These are phyloP conservation scores for Irpex sp. DNA, from an alignment of 1,284 basidiomycete species.

Conservation along the genomic window DNA sequence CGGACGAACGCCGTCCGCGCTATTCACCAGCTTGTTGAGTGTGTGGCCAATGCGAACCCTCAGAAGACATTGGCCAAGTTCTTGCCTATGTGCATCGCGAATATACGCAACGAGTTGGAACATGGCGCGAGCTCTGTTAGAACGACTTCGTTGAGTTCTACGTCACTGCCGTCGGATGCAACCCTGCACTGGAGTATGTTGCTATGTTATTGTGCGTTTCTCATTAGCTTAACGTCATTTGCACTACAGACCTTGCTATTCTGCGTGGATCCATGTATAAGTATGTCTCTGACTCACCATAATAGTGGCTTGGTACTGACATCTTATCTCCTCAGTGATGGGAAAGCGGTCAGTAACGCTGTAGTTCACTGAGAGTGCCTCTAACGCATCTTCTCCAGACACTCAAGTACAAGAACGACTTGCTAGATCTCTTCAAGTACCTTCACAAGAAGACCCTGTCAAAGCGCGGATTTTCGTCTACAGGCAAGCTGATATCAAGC, in stretches of 20 bases:
- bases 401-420: conserved; percentile 58
- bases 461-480: conserved; percentile 84
- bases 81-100: conserved; percentile 69
- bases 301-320: conserved; percentile 4
- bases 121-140: conserved; percentile 83
- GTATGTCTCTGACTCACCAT: conserved; percentile 36
- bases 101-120: conserved; percentile 77
- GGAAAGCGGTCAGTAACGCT: conserved; percentile 47
- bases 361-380: background rate
- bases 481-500: conserved; percentile 76
- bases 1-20: conserved; percentile 85
- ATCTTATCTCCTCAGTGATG: conserved; percentile 44
- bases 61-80: conserved; percentile 75
- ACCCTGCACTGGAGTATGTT: conserved; percentile 84
- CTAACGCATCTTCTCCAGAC: conserved; percentile 13
- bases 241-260: conserved; percentile 56
- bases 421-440: conserved; percentile 64
- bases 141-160: conserved; percentile 74
- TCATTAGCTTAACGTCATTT: conserved; percentile 5
- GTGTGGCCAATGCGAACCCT: conserved; percentile 80
- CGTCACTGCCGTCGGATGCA: conserved; percentile 77
- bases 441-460: conserved; percentile 74
- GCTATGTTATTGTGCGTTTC: conserved; percentile 1
- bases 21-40: conserved; percentile 84
- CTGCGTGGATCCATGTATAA: conserved; percentile 67